Conservation (phyloP, 305 asterid species). For the Fraxinus ornus region DNA sequence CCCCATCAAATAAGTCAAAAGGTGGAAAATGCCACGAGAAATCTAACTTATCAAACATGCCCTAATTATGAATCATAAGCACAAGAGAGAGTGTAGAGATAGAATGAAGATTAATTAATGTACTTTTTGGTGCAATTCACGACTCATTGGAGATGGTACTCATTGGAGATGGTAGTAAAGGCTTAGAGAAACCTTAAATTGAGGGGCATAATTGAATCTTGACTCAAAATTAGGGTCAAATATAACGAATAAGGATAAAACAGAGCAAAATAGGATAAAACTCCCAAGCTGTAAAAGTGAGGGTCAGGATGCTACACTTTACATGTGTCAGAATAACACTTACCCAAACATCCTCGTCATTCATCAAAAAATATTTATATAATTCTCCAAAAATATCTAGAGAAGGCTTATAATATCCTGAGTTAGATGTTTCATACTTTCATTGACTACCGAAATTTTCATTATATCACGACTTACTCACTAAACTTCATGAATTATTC, state of each 20-base stretch:
- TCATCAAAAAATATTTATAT: not conserved
- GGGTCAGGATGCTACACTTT: slow-evolving; percentile 42
- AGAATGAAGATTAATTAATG: not conserved
- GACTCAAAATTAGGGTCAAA: not conserved
- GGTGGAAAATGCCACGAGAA: too few species aligned
- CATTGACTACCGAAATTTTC: too few species aligned
- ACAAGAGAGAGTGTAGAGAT: not conserved
- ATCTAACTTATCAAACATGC: too few species aligned
- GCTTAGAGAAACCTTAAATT: not conserved
- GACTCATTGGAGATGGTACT: not conserved
- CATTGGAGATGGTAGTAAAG: too few species aligned
- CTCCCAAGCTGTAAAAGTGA: slow-evolving; percentile 7
- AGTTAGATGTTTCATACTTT: too few species aligned
- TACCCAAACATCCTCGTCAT: not conserved
- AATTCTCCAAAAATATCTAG: slow-evolving; percentile 37
- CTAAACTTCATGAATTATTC: too few species aligned
- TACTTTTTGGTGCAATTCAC: not conserved
- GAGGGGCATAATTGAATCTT: not conserved
- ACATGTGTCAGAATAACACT: not conserved
- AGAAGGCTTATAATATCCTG: slow-evolving; percentile 29
- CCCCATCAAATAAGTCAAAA: too few species aligned
- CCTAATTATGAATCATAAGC: too few species aligned
- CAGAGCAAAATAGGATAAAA: not conserved
- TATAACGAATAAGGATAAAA: not conserved
- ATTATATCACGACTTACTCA: too few species aligned